Evolutionary conservation across 2,329 filamentous ascomycete species (phyloP).

Genomic region (Diaporthe sp.): DNA sequence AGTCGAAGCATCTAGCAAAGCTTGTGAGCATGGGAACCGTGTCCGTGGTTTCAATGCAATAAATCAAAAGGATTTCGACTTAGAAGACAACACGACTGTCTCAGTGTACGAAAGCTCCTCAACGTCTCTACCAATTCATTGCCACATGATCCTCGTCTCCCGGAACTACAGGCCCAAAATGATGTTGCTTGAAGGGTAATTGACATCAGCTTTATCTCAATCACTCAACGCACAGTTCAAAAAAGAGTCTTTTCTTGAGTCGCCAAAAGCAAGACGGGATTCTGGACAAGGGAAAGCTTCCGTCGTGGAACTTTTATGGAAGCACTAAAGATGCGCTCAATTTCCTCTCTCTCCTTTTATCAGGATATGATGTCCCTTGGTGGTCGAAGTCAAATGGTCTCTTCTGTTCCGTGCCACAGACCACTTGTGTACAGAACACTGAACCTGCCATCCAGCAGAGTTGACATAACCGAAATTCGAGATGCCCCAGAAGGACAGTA

Average conservation of each 20-base stretch:
- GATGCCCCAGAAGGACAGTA: too few relatives aligned
- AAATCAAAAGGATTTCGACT: not conserved
- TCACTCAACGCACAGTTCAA: not conserved
- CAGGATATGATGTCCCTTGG: not conserved
- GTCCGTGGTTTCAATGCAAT: not conserved
- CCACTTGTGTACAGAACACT: not conserved
- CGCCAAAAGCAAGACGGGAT: not conserved
- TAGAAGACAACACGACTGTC: not conserved
- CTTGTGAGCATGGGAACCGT: not conserved
- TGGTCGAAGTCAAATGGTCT: not conserved
- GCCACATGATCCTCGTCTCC: not conserved
- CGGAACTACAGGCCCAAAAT: not conserved
- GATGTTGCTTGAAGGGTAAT: not conserved
- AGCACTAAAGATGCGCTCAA: not conserved
- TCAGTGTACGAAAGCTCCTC: not conserved
- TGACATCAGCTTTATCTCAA: not conserved
- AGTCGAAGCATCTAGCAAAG: not conserved
- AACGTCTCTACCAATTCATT: not conserved
- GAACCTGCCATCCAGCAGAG: not conserved
- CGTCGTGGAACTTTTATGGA: too few relatives aligned
- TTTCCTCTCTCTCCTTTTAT: not conserved
- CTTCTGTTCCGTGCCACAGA: too few relatives aligned
- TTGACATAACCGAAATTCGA: not conserved
- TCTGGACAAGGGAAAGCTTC: too few relatives aligned
- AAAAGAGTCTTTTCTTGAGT: accelerated